Evolutionary conservation across 176 grass and related monocot species (phyloP).

Genomic region (maize (Zea mays)): Zm-B73-REFERENCE-NAM-5.0 NC_050097.1:86120001-86120500

Average conservation of each 20-base stretch:
- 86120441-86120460: conserved; percentile 57
- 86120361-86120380: conserved; percentile 72
- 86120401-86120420: conserved; percentile 74
- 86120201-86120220: conserved; percentile 78
- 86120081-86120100: conserved; percentile 38
- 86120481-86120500: conserved; percentile 67
- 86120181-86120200: conserved; percentile 88
- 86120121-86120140: conserved; percentile 65
- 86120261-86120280: conserved; percentile 72
- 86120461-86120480: conserved; percentile 58
- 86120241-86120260: conserved; percentile 97
- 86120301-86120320: conserved; percentile 77
- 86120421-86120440: conserved; percentile 70
- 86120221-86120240: conserved; percentile 82
- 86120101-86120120: conserved; percentile 38
- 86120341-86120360: conserved; percentile 51
- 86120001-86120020: conserved; percentile 57
- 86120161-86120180: conserved; percentile 56
- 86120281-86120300: conserved; percentile 75
- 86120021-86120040: conserved; percentile 47
- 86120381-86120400: conserved; percentile 78
- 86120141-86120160: conserved; percentile 44
- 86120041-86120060: conserved; percentile 64
- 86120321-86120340: conserved; percentile 57
- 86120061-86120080: conserved; percentile 44